phyloP scores from a whole-genome alignment of 805 yeast genomes.

The Teunomyces aglyptinius region DNA sequence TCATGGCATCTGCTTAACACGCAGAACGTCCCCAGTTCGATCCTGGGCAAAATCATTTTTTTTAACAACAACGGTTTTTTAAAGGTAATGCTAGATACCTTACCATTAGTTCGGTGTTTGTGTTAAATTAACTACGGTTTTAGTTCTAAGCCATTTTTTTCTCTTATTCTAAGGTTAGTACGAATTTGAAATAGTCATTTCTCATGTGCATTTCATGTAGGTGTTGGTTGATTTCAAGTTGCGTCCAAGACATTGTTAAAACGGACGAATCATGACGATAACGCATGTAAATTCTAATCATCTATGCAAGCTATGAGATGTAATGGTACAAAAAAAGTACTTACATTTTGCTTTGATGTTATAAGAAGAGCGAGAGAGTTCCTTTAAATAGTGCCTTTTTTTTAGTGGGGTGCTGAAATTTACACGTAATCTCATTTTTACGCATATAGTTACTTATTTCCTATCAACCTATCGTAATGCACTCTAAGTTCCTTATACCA shows the following conservation, averaged over 20 bases:
- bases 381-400: neutral
- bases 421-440: neutral
- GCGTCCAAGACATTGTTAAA: conserved; percentile 35
- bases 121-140: too few species aligned
- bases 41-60: conserved; percentile 89
- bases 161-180: neutral
- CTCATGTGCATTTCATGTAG: conserved; percentile 30
- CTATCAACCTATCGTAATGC: conserved; percentile 7
- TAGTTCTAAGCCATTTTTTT: too few species aligned
- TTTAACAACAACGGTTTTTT: neutral
- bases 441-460: conserved; percentile 1
- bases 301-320: conserved; percentile 9
- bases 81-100: neutral
- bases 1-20: conserved; percentile 99
- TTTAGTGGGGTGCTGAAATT: neutral
- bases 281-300: conserved; percentile 39
- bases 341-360: neutral
- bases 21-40: conserved; percentile 99
- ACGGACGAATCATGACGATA: conserved; percentile 46
- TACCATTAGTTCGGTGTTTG: neutral
- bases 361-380: neutral
- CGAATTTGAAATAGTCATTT: neutral
- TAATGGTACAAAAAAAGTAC: neutral
- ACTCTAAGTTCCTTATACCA: conserved; percentile 16
- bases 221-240: conserved; percentile 47